Conservation (phyloP, 106 monocot genomes). For the Dactylorhiza incarnata region DNA sequence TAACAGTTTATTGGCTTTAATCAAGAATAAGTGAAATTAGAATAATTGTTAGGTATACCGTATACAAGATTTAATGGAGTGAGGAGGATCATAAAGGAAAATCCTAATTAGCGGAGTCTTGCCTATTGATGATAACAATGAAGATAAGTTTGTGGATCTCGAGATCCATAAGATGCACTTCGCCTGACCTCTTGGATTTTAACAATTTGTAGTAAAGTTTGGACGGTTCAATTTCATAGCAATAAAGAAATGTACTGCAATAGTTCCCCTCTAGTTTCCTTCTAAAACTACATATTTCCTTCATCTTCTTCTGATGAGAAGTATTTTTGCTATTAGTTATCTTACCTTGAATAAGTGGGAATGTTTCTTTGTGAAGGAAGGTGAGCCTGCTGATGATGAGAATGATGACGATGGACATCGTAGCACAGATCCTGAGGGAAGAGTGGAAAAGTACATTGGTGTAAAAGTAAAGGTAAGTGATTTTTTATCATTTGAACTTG, state of each 20-base stretch:
- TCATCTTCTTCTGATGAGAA: background rate
- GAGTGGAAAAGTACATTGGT: slow-evolving; percentile 95
- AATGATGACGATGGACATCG: slow-evolving; percentile 76
- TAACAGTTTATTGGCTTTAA: too few species aligned
- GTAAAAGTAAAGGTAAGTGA: slow-evolving; percentile 92
- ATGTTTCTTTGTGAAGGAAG: slow-evolving; percentile 48
- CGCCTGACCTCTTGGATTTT: background rate
- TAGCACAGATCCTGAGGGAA: slow-evolving; percentile 82
- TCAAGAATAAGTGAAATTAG: too few species aligned
- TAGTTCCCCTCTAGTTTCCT: background rate
- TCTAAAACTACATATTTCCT: background rate
- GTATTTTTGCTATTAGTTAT: background rate
- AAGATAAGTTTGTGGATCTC: background rate
- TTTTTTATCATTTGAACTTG: background rate
- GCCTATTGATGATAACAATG: background rate
- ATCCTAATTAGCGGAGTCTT: background rate
- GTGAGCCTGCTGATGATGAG: slow-evolving; percentile 73
- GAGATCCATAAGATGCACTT: background rate
- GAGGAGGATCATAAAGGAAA: background rate
- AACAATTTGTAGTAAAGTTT: background rate
- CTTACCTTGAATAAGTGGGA: background rate
- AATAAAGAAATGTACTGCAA: background rate
- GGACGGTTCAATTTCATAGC: background rate
- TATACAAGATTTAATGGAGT: background rate
- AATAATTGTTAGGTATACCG: too few species aligned